Conservation (phyloP, 352 stramenopile genomes). For the Pythium graminicola region DNA sequence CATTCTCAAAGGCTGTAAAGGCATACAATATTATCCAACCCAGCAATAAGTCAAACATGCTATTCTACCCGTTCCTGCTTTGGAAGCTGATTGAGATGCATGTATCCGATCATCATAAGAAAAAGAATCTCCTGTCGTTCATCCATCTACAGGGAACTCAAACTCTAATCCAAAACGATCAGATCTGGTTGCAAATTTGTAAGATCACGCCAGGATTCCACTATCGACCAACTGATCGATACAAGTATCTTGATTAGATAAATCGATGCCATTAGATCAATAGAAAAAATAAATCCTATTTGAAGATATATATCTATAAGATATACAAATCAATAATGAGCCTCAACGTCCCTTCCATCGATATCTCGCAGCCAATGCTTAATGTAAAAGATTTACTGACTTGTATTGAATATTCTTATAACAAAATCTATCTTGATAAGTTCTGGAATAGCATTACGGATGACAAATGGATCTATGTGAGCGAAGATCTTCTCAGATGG, state of each 20-base stretch:
- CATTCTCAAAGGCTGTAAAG: constrained; percentile 2
- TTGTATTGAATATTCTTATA: not conserved
- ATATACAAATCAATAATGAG: no score
- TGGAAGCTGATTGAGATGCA: constrained; percentile 5
- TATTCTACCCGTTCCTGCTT: constrained; percentile 5
- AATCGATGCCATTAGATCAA: no score
- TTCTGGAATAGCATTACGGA: not conserved
- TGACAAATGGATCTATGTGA: not conserved
- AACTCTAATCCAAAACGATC: constrained; percentile 3
- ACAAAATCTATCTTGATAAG: not conserved
- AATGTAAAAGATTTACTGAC: not conserved
- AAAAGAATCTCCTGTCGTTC: constrained; percentile 1
- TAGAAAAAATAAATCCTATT: no score
- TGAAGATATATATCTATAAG: no score
- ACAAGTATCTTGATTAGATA: not conserved
- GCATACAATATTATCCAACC: constrained; percentile 2
- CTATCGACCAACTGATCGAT: constrained; percentile 1
- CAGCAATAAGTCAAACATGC: not conserved
- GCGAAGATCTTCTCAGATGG: not conserved
- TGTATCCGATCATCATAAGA: not conserved
- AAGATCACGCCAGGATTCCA: not conserved
- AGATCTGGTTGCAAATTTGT: constrained; percentile 1
- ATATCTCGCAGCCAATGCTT: no score
- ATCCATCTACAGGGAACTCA: constrained; percentile 2
- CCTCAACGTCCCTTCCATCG: no score